A percentile compares a stretch with the other conserved stretches of the same genome.
Conservation (phyloP, 345 rosid species). For the Acer campestre region DNA sequence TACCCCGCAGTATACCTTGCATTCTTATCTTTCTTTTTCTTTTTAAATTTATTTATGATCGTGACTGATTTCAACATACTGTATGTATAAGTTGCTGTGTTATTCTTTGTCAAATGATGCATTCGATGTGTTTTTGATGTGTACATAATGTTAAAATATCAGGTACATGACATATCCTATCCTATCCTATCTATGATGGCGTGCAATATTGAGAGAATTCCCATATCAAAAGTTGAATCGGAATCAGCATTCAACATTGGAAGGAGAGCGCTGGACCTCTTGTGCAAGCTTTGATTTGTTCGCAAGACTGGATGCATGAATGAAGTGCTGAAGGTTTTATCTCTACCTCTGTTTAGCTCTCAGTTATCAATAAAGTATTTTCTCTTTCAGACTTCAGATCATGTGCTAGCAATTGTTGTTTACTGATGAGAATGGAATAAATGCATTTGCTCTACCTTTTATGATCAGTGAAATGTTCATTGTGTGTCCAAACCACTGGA, state of each 20-base stretch:
- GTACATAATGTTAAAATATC: slow-evolving; percentile 30
- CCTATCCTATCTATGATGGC: slow-evolving; percentile 87
- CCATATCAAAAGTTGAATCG: slow-evolving; percentile 54
- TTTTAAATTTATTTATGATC: not conserved
- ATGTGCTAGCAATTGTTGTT: slow-evolving; percentile 8
- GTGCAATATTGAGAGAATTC: slow-evolving; percentile 60
- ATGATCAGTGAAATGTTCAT: not conserved
- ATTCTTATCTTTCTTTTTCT: not conserved
- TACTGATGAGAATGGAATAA: not conserved
- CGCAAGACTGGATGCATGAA: slow-evolving; percentile 73
- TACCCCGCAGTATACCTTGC: not conserved
- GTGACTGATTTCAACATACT: not conserved
- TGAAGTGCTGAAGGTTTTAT: slow-evolving; percentile 30
- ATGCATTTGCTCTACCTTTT: not conserved
- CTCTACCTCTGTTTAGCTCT: not conserved
- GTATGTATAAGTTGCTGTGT: not conserved
- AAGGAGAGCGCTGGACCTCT: slow-evolving; percentile 52
- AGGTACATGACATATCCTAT: slow-evolving; percentile 56
- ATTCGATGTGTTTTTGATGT: slow-evolving; percentile 11
- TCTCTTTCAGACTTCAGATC: not conserved
- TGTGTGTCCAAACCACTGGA: not conserved
- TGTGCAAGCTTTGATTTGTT: slow-evolving; percentile 79
- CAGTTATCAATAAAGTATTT: slow-evolving; percentile 9
- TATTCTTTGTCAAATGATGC: not conserved
- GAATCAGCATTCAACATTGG: slow-evolving; percentile 42